Evolutionary conservation across 2,329 filamentous ascomycete genomes (phyloP).

Genomic region (Verticillium tricorpus): DNA sequence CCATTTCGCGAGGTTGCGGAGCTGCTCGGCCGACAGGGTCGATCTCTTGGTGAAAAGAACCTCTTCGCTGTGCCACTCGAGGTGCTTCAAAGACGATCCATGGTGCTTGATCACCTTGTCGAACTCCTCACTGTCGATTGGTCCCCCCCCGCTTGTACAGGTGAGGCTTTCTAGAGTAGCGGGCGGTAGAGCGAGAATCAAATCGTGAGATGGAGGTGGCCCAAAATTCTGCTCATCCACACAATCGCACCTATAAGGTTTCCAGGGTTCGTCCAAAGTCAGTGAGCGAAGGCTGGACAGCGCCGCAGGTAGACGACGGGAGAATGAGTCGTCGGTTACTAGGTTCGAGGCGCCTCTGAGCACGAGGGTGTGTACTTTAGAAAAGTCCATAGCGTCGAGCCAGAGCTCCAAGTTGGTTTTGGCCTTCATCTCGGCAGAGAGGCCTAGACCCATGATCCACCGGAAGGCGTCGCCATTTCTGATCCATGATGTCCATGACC

Average conservation of each 20-base stretch:
- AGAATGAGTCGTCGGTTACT: background rate
- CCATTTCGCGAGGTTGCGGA: no score
- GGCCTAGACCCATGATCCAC: background rate
- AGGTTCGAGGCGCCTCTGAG: background rate
- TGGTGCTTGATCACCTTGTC: background rate
- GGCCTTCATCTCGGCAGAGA: background rate
- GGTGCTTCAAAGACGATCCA: conserved; percentile 1
- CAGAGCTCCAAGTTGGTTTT: conserved; percentile 7
- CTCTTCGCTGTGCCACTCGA: conserved; percentile 7
- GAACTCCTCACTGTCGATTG: background rate
- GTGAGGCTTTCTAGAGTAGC: no score
- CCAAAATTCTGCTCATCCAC: no score
- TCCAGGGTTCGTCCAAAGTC: no score
- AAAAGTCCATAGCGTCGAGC: conserved; percentile 8
- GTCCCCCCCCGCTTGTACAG: no score
- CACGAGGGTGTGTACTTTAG: background rate
- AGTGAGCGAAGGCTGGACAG: no score
- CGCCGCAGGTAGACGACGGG: no score
- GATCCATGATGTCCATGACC: background rate
- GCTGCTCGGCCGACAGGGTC: no score
- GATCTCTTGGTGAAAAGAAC: background rate
- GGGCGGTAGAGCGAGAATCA: no score
- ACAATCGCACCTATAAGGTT: no score
- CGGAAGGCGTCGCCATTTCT: background rate
- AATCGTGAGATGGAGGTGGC: no score